Percentiles rank a stretch among this genome's conserved stretches.
Conservation (phyloP, 495 filamentous ascomycete species). For the Talaromyces thailandensis region DNA sequence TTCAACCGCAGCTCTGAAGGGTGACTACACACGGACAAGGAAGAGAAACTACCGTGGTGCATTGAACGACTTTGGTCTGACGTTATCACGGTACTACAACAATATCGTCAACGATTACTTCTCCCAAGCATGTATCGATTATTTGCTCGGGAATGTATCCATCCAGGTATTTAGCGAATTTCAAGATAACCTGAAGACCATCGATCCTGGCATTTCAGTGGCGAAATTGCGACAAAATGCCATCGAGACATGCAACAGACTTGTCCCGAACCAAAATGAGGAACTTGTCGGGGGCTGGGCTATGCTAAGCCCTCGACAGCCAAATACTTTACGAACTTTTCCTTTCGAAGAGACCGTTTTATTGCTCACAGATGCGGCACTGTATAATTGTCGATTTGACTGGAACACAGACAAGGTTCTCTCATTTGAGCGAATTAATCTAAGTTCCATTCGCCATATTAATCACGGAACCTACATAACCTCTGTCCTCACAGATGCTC, state of each 20-base stretch:
- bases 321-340: constrained; percentile 52
- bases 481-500: constrained; percentile 63
- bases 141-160: constrained; percentile 81
- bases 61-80: constrained; percentile 85
- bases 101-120: constrained; percentile 97
- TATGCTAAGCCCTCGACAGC: constrained; percentile 57
- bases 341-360: constrained; percentile 81
- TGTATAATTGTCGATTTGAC: constrained; percentile 86
- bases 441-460: constrained; percentile 61
- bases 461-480: constrained; percentile 82
- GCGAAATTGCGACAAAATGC: constrained; percentile 75
- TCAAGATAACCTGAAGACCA: constrained; percentile 75
- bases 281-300: constrained; percentile 83
- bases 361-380: constrained; percentile 70
- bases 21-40: constrained; percentile 84
- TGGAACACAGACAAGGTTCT: constrained; percentile 88
- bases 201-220: constrained; percentile 81
- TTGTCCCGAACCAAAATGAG: constrained; percentile 72
- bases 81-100: constrained; percentile 55
- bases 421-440: constrained; percentile 77
- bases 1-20: constrained; percentile 87
- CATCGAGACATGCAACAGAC: constrained; percentile 75
- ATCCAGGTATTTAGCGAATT: constrained; percentile 83
- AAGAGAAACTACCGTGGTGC: constrained; percentile 89
- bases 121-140: constrained; percentile 89